Evolutionary conservation across 805 yeast species (phyloP), one percentile per base, ranked within the genome.

Genomic region (Ogataea glucozyma): DNA sequence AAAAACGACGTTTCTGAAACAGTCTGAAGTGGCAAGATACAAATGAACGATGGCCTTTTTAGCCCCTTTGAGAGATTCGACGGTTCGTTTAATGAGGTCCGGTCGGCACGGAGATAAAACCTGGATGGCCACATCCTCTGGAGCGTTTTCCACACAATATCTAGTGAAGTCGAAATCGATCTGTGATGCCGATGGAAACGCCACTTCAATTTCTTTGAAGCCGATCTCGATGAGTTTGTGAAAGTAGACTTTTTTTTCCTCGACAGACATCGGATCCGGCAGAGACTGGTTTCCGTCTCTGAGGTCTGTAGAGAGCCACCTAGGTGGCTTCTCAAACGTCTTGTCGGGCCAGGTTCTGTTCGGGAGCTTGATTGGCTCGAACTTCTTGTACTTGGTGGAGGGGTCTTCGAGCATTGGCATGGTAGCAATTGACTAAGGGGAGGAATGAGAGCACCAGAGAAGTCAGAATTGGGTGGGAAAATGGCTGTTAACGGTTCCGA

Each of bases 271-370:
- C 20, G 91, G 91, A 66, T 84, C 91, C 20, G 91, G 91, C 44
- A 84, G 70, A n/a, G 89, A 79, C 62, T 84, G 91, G 65, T 84
- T 84, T 49, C 91, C 91, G 58, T 84, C 91, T 70, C 91, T 76
- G 49, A 84, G 72, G 64, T 84, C 91, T 1, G 91, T 84, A 4
- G 88, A 78, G 39, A 84, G 71, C 91, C 91, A 84, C 61, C 89
- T 73, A 47, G 91, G 91, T 3, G 89, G 84, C 60, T 79, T 81
- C 33, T 76, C 75, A 54, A 84, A 79, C 29, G 73, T 63, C 31
- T 78, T 79, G 51, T 73, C 67, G 16, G 91, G 91, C 91, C 91
- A 84, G 32, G 76, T 73, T 62, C 91, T 72, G 57, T 82, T 74
- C 20, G 79, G 75, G 41, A 84, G 67, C 13, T 73, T 58, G 31